A percentile compares a stretch with the other conserved stretches of the same genome.
Conservation (phyloP, 192 early-diverging fungal species). For the Umbelopsis isabellina region DNA sequence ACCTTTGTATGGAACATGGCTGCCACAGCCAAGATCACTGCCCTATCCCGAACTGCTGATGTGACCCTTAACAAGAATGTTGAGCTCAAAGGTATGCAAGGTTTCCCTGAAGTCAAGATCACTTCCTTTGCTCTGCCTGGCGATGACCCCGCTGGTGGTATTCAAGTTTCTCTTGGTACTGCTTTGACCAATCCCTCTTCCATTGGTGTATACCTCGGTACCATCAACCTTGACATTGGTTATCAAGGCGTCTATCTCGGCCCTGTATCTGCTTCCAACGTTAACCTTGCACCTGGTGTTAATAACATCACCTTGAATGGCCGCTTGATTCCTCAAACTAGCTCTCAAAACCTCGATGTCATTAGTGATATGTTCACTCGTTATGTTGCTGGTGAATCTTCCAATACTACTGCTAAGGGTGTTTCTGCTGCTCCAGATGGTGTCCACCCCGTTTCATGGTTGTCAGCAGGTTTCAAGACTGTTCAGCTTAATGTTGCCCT, state of each 20-base stretch:
- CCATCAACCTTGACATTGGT: slow-evolving; percentile 50
- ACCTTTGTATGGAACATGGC: slow-evolving; percentile 51
- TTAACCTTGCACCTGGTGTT: slow-evolving; percentile 41
- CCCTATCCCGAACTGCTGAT: slow-evolving; percentile 41
- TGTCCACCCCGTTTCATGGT: slow-evolving; percentile 50
- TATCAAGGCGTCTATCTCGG: slow-evolving; percentile 50
- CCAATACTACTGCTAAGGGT: slow-evolving; percentile 52
- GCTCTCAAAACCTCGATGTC: slow-evolving; percentile 41
- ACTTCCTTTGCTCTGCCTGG: slow-evolving; percentile 55
- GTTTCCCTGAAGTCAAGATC: slow-evolving; percentile 55
- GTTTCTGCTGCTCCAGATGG: slow-evolving; percentile 57
- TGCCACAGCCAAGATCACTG: slow-evolving; percentile 45
- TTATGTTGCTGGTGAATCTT: slow-evolving; percentile 50
- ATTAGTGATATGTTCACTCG: slow-evolving; percentile 55
- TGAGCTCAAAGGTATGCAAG: slow-evolving; percentile 48
- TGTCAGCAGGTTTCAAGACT: slow-evolving; percentile 51
- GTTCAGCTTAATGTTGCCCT: slow-evolving; percentile 55
- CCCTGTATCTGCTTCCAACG: slow-evolving; percentile 45
- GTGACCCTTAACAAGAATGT: slow-evolving; percentile 52
- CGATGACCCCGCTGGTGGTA: slow-evolving; percentile 57
- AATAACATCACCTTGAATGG: slow-evolving; percentile 55
- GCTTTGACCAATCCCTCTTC: slow-evolving; percentile 54
- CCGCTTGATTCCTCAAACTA: slow-evolving; percentile 50
- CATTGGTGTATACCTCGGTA: slow-evolving; percentile 57
- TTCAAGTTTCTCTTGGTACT: slow-evolving; percentile 55